Conservation (phyloP, 2,329 filamentous ascomycete species). For the Calonectria henricotiae region DNA sequence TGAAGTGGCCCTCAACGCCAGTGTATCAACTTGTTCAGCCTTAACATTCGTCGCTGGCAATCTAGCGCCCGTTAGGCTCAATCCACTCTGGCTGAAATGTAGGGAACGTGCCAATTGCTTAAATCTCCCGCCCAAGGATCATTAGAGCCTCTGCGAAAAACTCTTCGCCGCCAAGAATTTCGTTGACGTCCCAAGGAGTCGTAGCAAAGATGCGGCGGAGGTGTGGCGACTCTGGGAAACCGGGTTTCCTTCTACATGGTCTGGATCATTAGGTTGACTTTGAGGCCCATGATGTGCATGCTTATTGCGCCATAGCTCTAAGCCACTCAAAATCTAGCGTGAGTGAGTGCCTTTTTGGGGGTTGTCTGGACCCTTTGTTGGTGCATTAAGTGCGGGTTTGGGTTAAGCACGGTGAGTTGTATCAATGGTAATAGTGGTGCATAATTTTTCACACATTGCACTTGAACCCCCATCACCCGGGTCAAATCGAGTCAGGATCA, state of each 20-base stretch:
- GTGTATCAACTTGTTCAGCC: background rate
- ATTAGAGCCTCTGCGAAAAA: background rate
- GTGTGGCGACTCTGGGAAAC: background rate
- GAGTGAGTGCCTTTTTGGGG: background rate
- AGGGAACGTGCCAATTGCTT: background rate
- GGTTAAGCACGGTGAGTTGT: background rate
- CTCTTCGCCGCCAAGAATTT: background rate
- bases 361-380: background rate
- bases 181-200: background rate
- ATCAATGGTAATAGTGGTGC: background rate
- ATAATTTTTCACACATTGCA: too few species aligned
- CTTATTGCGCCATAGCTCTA: constrained; percentile 2
- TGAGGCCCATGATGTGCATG: background rate
- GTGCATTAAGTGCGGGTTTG: background rate
- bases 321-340: background rate
- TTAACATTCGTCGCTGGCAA: background rate
- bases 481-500: too few species aligned
- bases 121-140: background rate
- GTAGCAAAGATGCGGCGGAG: too few species aligned
- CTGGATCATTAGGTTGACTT: background rate
- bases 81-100: background rate
- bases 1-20: background rate
- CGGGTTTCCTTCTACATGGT: background rate
- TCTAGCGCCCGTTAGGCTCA: background rate
- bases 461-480: too few species aligned